These are phyloP conservation scores for Diaporthe sp. DNA, from an alignment of 2,329 filamentous ascomycete genomes.

Conservation along the genomic window DNA sequence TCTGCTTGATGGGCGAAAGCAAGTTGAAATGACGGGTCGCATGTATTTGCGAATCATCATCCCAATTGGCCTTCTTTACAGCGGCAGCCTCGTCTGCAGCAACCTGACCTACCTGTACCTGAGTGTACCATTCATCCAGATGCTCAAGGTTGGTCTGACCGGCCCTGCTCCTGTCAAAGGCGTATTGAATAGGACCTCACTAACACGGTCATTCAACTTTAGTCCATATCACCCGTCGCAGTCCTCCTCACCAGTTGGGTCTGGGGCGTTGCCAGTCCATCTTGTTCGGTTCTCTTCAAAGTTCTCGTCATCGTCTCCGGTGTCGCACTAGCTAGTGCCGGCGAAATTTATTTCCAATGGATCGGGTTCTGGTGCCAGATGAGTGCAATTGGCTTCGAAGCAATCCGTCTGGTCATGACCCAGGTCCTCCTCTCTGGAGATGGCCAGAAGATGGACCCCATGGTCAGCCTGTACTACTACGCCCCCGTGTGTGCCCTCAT, in stretches of 20 bases:
- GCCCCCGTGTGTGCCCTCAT: slow-evolving; percentile 86
- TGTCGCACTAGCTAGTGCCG: slow-evolving; percentile 66
- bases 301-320: slow-evolving; percentile 66
- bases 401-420: slow-evolving; percentile 86
- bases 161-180: too few relatives aligned
- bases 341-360: slow-evolving; percentile 78
- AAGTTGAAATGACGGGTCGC: slow-evolving; percentile 93
- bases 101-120: slow-evolving; percentile 95
- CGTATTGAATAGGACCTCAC: neutral
- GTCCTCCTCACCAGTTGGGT: slow-evolving; percentile 76
- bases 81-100: slow-evolving; percentile 91
- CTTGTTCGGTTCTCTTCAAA: slow-evolving; percentile 59
- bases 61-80: slow-evolving; percentile 94
- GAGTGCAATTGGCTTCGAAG: slow-evolving; percentile 84
- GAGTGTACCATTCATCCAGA: slow-evolving; percentile 80
- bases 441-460: slow-evolving; percentile 87
- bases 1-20: slow-evolving; percentile 91
- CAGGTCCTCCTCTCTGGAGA: slow-evolving; percentile 83
- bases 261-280: slow-evolving; percentile 65
- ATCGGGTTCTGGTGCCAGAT: slow-evolving; percentile 78
- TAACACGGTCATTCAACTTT: neutral
- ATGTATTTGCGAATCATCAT: slow-evolving; percentile 93
- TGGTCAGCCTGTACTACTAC: slow-evolving; percentile 92
- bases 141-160: slow-evolving; percentile 24
- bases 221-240: slow-evolving; percentile 76